Base-by-base conservation (phyloP, 1,284 basidiomycete species). In the Boletus sp. region DNA sequence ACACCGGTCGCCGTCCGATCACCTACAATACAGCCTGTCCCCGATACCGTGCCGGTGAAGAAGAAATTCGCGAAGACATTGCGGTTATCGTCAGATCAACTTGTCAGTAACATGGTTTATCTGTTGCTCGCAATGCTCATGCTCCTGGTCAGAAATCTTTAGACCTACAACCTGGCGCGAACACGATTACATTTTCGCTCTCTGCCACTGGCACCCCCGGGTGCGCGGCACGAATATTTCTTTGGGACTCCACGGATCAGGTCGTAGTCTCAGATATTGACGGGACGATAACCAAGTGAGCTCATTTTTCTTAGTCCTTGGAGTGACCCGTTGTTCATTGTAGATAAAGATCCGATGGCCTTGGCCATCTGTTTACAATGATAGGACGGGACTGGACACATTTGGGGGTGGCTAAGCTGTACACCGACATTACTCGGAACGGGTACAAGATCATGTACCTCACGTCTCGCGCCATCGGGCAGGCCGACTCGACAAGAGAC, bases 311-410 rank as follows among this genome's bases (percentile, higher is more conserved):
- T 19, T 6, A 19, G 16, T 19, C 44, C 14, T 27, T 25, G 44
- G 40, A 52, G 11, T 1, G 16, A 25, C 13, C 17, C 2, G 5
- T 56, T 50, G 30, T 13, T 61, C 27, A 63, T 46, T 6, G 4
- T 17, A 17, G 23, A 38, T 54, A 21, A 23, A 97, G 94, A 75
- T 98, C 96, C 2, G 97, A 99, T 77, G 97, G 95, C 1, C 81
- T 99, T 4, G 97, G 97, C 0, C 97, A 99, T 74, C 90, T 99
- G 54, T 97, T 97, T 73, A 97, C 96, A 6, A 96, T 98, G 86
- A 97, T 99, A 67, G 97, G 97, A 7, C 88, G 97, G n/a, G 97
- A 99, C 76, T 99, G 97, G 97, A 99, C 97, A 6, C 97, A 99
- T 74, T 81, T 94, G 21, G 97, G 97, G 21, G 97, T 99, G 23